Percentiles rank a stretch among this genome's conserved stretches.
Evolutionary conservation across 352 stramenopile genomes (phyloP).

Genomic region (Albugo laibachii): DNA sequence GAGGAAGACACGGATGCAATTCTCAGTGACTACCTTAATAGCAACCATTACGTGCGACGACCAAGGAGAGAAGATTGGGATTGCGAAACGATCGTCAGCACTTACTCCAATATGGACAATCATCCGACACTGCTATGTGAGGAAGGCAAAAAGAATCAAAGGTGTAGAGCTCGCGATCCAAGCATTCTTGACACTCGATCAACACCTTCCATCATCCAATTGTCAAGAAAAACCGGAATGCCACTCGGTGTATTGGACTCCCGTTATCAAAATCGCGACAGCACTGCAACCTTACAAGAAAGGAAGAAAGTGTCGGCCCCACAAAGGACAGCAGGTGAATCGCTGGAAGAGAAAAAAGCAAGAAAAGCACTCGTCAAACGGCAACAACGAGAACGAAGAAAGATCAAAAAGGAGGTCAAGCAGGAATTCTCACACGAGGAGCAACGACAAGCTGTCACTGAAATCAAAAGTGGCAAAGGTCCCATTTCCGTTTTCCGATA

Average conservation of each 20-base stretch:
- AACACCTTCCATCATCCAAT: constrained; percentile 41
- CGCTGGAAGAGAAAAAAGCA: constrained; percentile 80
- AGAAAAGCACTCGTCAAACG: constrained; percentile 86
- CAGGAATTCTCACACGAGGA: constrained; percentile 87
- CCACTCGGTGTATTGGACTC: constrained; percentile 80
- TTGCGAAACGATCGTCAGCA: constrained; percentile 95
- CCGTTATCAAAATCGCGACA: constrained; percentile 5
- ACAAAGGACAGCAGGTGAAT: constrained; percentile 60
- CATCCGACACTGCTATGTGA: constrained; percentile 87
- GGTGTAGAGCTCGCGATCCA: constrained; percentile 35
- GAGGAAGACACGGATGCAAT: constrained; percentile 19
- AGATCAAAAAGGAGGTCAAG: constrained; percentile 91
- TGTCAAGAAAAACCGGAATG: constrained; percentile 91
- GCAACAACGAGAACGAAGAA: constrained; percentile 75
- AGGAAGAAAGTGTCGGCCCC: constrained; percentile 3
- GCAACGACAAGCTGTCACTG: constrained; percentile 28
- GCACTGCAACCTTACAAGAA: constrained; percentile 6
- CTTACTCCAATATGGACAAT: constrained; percentile 97
- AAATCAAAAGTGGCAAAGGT: constrained; percentile 26
- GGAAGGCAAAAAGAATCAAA: constrained; percentile 42
- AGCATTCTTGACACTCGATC: not conserved
- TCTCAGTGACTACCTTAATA: constrained; percentile 19
- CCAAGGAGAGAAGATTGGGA: constrained; percentile 82
- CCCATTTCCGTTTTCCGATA: constrained; percentile 56
- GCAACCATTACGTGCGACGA: constrained; percentile 41